phyloP scores from a whole-genome alignment of 2,329 filamentous ascomycete species.

The Nemania serpens region DNA sequence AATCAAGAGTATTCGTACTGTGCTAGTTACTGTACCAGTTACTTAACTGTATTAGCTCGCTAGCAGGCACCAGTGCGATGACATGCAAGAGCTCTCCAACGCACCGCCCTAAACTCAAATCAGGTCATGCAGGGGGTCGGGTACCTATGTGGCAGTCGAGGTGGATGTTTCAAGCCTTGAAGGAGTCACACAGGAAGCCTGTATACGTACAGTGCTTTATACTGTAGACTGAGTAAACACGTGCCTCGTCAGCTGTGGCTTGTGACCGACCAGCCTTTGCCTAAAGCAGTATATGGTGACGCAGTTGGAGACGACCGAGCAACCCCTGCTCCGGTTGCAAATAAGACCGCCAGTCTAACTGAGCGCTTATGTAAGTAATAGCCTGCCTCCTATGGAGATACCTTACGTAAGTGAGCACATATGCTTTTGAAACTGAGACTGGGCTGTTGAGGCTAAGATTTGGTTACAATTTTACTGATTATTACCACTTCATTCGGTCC shows the following conservation, averaged over 20 bases:
- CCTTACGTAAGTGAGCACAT: not conserved
- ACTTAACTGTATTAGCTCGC: not conserved
- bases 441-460: too few species aligned
- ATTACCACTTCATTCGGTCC: too few species aligned
- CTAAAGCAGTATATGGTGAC: conserved; percentile 24
- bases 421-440: too few species aligned
- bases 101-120: conserved; percentile 25
- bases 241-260: conserved; percentile 22
- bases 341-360: too few species aligned
- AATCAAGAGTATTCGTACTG: not conserved
- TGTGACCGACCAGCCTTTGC: conserved; percentile 20
- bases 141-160: not conserved
- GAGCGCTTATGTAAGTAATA: too few species aligned
- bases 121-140: conserved; percentile 1
- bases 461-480: too few species aligned
- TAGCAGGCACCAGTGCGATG: conserved; percentile 19
- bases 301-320: conserved; percentile 24
- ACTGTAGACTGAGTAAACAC: conserved; percentile 8
- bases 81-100: conserved; percentile 10
- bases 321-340: conserved; percentile 2
- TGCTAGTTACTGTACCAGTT: not conserved
- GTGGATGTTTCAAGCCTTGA: conserved; percentile 17
- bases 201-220: not conserved
- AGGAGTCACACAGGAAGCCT: not conserved
- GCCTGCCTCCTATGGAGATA: too few species aligned